A percentile compares a stretch with the other conserved stretches of the same genome.
Conservation (phyloP, 768 basidiomycete genomes). For the Agaricus sinodeliciosus region DNA sequence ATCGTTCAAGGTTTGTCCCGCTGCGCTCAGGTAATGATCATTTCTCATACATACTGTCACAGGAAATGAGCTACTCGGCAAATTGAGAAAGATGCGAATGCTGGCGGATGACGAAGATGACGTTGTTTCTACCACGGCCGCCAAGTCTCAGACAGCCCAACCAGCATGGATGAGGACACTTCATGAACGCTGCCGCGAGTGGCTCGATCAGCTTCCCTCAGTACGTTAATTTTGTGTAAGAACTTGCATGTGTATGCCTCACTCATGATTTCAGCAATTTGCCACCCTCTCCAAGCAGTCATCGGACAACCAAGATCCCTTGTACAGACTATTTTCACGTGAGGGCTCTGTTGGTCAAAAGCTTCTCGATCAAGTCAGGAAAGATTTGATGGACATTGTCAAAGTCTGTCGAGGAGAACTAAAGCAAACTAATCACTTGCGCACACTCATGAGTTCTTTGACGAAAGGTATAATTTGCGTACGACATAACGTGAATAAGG, state of each 20-base stretch:
- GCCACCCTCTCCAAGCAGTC: conserved; percentile 58
- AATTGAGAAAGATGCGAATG: conserved; percentile 91
- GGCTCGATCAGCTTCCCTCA: conserved; percentile 70
- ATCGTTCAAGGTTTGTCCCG: conserved; percentile 67
- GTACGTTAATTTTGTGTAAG: conserved; percentile 35
- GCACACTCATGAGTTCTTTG: conserved; percentile 83
- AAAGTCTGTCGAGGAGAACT: conserved; percentile 81
- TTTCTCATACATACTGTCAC: conserved; percentile 5
- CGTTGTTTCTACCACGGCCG: conserved; percentile 40
- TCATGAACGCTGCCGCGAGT: conserved; percentile 75
- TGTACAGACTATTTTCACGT: conserved; percentile 83
- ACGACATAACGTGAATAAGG: conserved; percentile 1
- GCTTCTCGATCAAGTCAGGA: conserved; percentile 72
- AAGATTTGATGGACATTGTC: conserved; percentile 75
- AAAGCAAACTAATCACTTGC: conserved; percentile 94
- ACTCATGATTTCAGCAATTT: conserved; percentile 41
- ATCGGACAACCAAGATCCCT: conserved; percentile 71
- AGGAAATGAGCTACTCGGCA: conserved; percentile 80
- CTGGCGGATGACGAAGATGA: conserved; percentile 87
- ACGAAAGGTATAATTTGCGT: conserved; percentile 62
- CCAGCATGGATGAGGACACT: conserved; percentile 95
- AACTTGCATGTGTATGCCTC: neutral
- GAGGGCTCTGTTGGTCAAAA: conserved; percentile 78
- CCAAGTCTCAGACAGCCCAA: conserved; percentile 60
- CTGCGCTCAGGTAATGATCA: neutral